Evolutionary conservation across 228 moss, liverwort and hornwort species (phyloP), one percentile per base, ranked within the genome.

Genomic region (Sphagnum magellanicum): DNA sequence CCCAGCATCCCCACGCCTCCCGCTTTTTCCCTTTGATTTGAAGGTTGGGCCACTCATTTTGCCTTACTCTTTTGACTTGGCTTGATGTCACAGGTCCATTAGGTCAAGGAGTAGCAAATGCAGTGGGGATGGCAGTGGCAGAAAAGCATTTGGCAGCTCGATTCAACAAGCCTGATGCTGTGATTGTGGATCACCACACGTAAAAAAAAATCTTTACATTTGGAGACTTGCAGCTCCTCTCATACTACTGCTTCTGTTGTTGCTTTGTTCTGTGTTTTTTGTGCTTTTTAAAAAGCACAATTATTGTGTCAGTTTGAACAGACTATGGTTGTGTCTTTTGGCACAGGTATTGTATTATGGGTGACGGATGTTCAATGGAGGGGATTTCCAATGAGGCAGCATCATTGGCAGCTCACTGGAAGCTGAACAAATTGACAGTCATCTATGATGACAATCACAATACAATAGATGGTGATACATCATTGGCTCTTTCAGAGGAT

Each of bases 331-430:
- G 3, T 55, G 55, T 8, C 55, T 8, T 55, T 55, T 55, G 69
- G 51, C 60, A 50, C 77, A 92, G 92, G 64, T 89, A 80, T 69
- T 92, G 92, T 71, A 89, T 92, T 10, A 89, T 92, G 89, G 92
- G 92, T 5, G 92, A 92, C 63, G 92, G 92, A 32, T 92, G 92
- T 74, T 89, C 92, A 6, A 92, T 92, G 92, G 92, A 92, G 69
- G 92, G 92, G 10, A 89, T 89, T 50, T 74, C 92, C 1, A 82
- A 92, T 16, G 92, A 92, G 78, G 78, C 89, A 6, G 89, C 92
- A 6, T 92, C 92, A n/a, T 76, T 92, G 11, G 92, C 92, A 8
- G 87, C 67, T 6, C 83, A 83, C 52, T 87, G 74, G 92, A 89
- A 92, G 60, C 74, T 92, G n/a, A 85, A 87, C 69, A 92, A 92